Conservation (phyloP, 306 rosid species). For the Hylodesmum podocarpum region DNA sequence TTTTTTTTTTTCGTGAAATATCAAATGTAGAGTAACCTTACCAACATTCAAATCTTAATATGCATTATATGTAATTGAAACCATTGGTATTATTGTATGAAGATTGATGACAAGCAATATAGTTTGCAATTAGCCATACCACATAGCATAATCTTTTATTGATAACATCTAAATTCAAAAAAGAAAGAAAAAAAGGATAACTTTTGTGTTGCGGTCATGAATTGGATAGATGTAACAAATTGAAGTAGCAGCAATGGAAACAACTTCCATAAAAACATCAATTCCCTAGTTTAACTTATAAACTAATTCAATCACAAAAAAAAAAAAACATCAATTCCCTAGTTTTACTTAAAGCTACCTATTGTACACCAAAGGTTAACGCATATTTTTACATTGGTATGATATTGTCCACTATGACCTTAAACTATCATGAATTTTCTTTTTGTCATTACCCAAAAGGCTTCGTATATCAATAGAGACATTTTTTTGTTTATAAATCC, state of each 20-base stretch:
- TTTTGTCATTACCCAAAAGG: too few species aligned
- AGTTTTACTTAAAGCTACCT: not conserved
- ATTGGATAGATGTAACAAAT: not conserved
- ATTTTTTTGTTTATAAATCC: too few species aligned
- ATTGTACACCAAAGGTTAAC: not conserved
- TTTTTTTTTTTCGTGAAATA: not conserved
- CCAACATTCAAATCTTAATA: conserved; percentile 8
- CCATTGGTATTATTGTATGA: not conserved
- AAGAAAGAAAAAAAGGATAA: not conserved
- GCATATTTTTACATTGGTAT: too few species aligned
- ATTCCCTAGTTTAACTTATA: too few species aligned
- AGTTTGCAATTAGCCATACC: not conserved
- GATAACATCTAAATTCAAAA: not conserved
- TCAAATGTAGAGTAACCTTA: not conserved
- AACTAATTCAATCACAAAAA: not conserved
- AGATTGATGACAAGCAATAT: not conserved
- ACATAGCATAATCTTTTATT: not conserved
- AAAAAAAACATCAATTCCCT: not conserved
- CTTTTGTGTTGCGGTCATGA: not conserved
- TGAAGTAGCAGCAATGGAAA: not conserved
- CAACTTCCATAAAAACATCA: not conserved
- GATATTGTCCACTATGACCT: too few species aligned
- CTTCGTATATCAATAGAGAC: too few species aligned
- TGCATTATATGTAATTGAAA: not conserved
- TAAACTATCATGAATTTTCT: too few species aligned